A percentile compares a stretch with the other conserved stretches of the same genome.
Evolutionary conservation across 768 basidiomycete species (phyloP).

Genomic region (Boletales sp.): DNA sequence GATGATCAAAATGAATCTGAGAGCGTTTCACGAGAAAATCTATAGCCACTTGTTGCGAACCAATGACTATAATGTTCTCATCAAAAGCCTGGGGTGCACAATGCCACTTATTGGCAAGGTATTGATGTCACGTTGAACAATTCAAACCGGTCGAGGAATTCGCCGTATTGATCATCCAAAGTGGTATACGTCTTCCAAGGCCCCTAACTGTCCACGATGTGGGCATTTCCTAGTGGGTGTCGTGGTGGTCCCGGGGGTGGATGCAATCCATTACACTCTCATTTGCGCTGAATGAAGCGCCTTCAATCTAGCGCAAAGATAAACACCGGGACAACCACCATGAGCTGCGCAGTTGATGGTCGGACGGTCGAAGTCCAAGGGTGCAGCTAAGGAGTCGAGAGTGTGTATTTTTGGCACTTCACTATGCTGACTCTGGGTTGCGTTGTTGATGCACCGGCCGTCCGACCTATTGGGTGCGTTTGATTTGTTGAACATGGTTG

Average conservation of each 20-base stretch:
- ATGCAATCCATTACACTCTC: background rate
- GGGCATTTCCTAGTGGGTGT: slow-evolving; percentile 3
- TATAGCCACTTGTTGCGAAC: slow-evolving; percentile 35
- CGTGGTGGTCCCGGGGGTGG: slow-evolving; percentile 7
- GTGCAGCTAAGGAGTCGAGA: too few relatives aligned
- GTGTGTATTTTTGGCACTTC: too few relatives aligned
- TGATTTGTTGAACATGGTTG: too few relatives aligned
- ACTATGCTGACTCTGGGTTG: too few relatives aligned
- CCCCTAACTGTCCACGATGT: background rate
- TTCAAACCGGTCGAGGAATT: background rate
- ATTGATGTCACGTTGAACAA: background rate
- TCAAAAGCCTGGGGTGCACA: slow-evolving; percentile 45
- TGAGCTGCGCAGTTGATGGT: background rate
- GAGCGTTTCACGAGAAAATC: slow-evolving; percentile 47
- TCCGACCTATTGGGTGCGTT: too few relatives aligned
- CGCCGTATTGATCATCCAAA: slow-evolving; percentile 5
- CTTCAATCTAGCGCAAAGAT: background rate
- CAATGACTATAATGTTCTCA: slow-evolving; percentile 41
- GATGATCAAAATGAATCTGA: slow-evolving; percentile 47
- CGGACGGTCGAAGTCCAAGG: background rate
- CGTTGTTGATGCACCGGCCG: too few relatives aligned
- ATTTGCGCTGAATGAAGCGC: background rate
- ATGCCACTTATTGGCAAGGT: slow-evolving; percentile 30
- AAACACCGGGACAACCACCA: background rate
- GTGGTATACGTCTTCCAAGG: slow-evolving; percentile 7